A percentile compares a stretch with the other conserved stretches of the same genome.
Conservation (phyloP, 306 rosid species). For the Vigna angularis region DNA sequence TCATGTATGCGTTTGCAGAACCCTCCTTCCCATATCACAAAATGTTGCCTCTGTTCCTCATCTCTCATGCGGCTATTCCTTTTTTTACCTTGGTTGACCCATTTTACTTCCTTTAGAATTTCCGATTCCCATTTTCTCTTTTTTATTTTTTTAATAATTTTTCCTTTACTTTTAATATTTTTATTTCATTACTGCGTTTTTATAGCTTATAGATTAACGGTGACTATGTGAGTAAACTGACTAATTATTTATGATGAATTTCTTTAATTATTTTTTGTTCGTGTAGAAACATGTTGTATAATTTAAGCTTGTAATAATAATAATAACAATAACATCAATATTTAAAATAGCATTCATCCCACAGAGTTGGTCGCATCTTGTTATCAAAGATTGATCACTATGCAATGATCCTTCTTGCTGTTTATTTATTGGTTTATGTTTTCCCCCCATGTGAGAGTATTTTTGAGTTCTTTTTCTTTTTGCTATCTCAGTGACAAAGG, state of each 20-base stretch:
- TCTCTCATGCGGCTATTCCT: too few relatives aligned
- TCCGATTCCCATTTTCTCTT: too few relatives aligned
- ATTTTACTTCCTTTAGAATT: too few relatives aligned
- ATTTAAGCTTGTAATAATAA: background rate
- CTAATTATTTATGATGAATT: background rate
- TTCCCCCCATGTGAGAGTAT: constrained; percentile 1
- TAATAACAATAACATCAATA: too few relatives aligned
- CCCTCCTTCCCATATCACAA: too few relatives aligned
- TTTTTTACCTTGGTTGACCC: too few relatives aligned
- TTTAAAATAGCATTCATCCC: too few relatives aligned
- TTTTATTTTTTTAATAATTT: background rate
- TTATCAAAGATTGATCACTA: background rate
- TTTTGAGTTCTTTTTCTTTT: constrained; percentile 28
- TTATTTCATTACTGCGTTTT: background rate
- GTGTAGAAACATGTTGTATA: background rate
- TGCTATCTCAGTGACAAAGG: constrained; percentile 77
- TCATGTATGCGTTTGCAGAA: background rate
- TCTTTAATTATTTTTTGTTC: background rate
- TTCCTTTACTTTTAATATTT: background rate
- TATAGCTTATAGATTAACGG: background rate
- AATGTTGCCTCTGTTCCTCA: too few relatives aligned
- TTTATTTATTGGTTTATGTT: constrained; percentile 19
- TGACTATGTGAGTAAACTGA: background rate
- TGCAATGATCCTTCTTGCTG: background rate
- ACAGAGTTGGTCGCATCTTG: background rate